These are phyloP conservation scores for Mycena vitilis DNA, from an alignment of 768 basidiomycete species.

Conservation along the genomic window DNA sequence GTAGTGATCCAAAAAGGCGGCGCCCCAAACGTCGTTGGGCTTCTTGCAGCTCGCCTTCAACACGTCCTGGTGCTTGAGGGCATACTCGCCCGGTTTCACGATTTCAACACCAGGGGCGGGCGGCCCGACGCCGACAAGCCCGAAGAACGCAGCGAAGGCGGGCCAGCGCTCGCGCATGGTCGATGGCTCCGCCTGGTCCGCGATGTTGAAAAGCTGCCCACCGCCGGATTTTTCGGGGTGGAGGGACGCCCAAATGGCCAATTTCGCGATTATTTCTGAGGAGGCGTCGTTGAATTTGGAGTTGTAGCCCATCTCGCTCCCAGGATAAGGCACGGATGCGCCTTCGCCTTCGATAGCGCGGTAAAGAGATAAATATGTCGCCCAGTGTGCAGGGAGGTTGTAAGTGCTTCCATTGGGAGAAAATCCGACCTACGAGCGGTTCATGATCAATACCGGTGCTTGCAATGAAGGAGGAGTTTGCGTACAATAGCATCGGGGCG, in stretches of 20 bases:
- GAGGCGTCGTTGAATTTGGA: conserved; percentile 32
- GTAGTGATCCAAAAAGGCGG: conserved; percentile 28
- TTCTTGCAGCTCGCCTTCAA: conserved; percentile 27
- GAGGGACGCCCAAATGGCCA: conserved; percentile 31
- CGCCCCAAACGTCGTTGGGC: conserved; percentile 27
- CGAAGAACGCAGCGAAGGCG: conserved; percentile 26
- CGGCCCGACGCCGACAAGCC: conserved; percentile 30
- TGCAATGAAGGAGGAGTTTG: background rate
- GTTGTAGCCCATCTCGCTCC: conserved; percentile 16
- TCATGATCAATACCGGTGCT: too few species aligned
- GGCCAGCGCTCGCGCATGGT: conserved; percentile 35
- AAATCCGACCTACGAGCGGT: conserved; percentile 24
- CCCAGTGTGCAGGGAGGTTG: conserved; percentile 33
- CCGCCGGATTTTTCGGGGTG: conserved; percentile 25
- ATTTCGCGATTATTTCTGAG: conserved; percentile 27
- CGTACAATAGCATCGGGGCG: conserved; percentile 31
- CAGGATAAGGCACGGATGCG: conserved; percentile 28
- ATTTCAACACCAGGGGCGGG: background rate
- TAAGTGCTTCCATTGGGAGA: conserved; percentile 30
- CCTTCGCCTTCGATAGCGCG: conserved; percentile 30
- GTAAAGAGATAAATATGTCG: conserved; percentile 30
- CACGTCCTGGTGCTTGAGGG: conserved; percentile 21
- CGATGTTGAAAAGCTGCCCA: conserved; percentile 30
- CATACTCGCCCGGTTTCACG: conserved; percentile 32
- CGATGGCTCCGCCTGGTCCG: conserved; percentile 20